A percentile compares a stretch with the other conserved stretches of the same genome.
Evolutionary conservation across 441 rosid genomes (phyloP).

Genomic region (Dalechampia spathulata): DNA sequence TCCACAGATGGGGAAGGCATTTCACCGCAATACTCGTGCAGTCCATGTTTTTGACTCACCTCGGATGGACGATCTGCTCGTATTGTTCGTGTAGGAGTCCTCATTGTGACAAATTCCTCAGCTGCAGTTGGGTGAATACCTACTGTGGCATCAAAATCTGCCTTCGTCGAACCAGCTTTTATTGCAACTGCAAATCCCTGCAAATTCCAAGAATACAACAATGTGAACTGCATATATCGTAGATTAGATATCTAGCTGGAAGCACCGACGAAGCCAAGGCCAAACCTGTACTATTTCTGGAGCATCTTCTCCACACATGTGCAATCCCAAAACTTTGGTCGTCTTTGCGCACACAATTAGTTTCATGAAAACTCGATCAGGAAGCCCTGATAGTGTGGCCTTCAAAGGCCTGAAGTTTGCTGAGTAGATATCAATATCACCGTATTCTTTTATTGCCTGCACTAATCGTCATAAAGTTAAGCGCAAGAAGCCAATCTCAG

Average conservation of each 20-base stretch:
- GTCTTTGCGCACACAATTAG: slow-evolving; percentile 73
- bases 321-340: slow-evolving; percentile 60
- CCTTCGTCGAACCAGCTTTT: slow-evolving; percentile 85
- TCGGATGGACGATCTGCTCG: slow-evolving; percentile 44
- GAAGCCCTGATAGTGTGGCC: slow-evolving; percentile 88
- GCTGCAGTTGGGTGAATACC: slow-evolving; percentile 88
- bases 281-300: slow-evolving; percentile 76
- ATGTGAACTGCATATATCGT: slow-evolving; percentile 5
- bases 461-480: slow-evolving; percentile 15
- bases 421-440: slow-evolving; percentile 70
- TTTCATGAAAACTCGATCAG: slow-evolving; percentile 76
- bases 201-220: slow-evolving; percentile 10
- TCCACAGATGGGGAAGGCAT: neutral
- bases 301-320: slow-evolving; percentile 90
- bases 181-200: slow-evolving; percentile 92
- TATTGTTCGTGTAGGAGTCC: slow-evolving; percentile 68
- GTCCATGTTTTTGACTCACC: slow-evolving; percentile 28
- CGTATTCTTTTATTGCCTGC: slow-evolving; percentile 68
- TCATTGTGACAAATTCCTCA: slow-evolving; percentile 89
- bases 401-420: slow-evolving; percentile 85
- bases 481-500: slow-evolving; percentile 13
- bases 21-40: neutral
- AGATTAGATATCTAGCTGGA: slow-evolving; percentile 1
- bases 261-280: slow-evolving; percentile 3
- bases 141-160: slow-evolving; percentile 75